phyloP scores from a whole-genome alignment of 768 basidiomycete genomes.

The Tulasnella sp. region DNA sequence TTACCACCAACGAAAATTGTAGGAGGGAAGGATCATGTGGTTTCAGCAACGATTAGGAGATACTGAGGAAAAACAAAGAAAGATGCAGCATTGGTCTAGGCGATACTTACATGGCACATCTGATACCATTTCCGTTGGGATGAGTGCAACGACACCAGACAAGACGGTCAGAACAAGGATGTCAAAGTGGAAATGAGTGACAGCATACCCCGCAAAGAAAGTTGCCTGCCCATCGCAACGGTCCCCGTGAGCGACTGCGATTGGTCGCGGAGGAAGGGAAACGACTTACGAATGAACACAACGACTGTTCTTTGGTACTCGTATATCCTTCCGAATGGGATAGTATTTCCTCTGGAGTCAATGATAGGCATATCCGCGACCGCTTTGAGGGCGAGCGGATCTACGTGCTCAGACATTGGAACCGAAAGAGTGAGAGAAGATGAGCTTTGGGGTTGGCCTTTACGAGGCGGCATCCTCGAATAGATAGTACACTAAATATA shows the following conservation, averaged over 20 bases:
- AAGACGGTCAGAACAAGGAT: neutral
- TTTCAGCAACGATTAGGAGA: neutral
- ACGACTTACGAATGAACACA: slow-evolving; percentile 11
- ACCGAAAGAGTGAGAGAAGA: neutral
- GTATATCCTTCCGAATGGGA: slow-evolving; percentile 8
- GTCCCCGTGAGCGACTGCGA: neutral
- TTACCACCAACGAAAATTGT: neutral
- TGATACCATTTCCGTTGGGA: neutral
- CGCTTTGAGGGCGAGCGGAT: neutral
- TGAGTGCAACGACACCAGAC: neutral
- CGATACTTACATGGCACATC: slow-evolving; percentile 11
- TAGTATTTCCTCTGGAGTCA: slow-evolving; percentile 9
- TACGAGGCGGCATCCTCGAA: too few relatives aligned
- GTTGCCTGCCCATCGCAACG: neutral
- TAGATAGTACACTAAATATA: too few relatives aligned
- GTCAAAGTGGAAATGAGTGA: neutral
- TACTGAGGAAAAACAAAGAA: neutral
- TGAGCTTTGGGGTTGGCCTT: too few relatives aligned
- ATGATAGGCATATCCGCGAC: slow-evolving; percentile 6
- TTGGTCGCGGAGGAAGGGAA: neutral
- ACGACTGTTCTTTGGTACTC: slow-evolving; percentile 12
- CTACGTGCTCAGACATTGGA: slow-evolving; percentile 4
- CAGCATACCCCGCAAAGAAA: slow-evolving; percentile 6
- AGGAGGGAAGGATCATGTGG: neutral
- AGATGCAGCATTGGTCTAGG: neutral